phyloP scores from a whole-genome alignment of 306 rosid genomes.

The Quercus dentata region DNA sequence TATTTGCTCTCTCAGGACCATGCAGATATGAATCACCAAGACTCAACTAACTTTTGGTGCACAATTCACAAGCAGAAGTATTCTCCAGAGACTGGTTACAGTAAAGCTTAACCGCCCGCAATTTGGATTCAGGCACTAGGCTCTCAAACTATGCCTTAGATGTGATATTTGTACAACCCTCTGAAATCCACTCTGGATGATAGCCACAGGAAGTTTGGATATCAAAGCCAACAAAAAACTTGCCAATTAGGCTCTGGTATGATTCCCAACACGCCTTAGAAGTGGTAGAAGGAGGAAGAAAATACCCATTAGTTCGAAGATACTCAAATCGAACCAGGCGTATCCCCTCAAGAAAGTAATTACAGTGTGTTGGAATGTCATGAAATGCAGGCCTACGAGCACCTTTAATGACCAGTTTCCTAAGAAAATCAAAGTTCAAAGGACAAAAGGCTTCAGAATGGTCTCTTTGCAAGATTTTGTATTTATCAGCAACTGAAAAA shows the following conservation, averaged over 20 bases:
- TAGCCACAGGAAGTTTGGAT: conserved; percentile 8
- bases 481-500: neutral
- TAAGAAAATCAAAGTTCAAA: neutral
- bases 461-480: neutral
- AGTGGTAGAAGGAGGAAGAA: conserved; percentile 4
- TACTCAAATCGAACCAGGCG: conserved; percentile 16
- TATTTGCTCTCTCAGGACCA: neutral
- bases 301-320: conserved; percentile 6
- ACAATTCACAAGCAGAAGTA: neutral
- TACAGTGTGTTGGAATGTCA: conserved; percentile 8
- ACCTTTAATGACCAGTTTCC: neutral
- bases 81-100: conserved; percentile 20
- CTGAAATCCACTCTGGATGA: conserved; percentile 18
- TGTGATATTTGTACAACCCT: conserved; percentile 7
- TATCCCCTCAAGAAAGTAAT: conserved; percentile 15
- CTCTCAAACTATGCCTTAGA: conserved; percentile 13
- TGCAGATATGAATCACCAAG: neutral
- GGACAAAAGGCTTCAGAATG: neutral
- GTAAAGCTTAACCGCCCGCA: conserved; percentile 4
- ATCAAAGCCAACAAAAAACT: conserved; percentile 1
- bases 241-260: neutral
- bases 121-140: neutral
- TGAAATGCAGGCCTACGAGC: neutral
- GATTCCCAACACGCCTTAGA: conserved; percentile 19
- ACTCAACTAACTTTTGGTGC: conserved; percentile 9